Conservation (phyloP, 2,329 filamentous ascomycete species). For the Fusarium newnesense region DNA sequence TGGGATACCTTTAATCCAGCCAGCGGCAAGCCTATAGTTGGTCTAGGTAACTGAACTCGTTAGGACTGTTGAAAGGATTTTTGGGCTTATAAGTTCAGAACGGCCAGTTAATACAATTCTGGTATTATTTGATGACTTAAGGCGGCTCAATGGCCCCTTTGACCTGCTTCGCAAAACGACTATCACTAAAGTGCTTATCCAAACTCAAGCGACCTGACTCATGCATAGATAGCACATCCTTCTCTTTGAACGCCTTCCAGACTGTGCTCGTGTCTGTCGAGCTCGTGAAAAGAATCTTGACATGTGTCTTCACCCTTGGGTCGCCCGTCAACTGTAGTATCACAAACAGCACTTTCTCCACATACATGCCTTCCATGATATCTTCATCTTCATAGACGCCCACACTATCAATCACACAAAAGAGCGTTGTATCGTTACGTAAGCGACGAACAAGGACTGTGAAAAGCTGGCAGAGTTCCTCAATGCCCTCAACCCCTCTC, state of each 20-base stretch:
- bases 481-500: accelerated
- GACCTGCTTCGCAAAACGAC: not conserved
- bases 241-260: not conserved
- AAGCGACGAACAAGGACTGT: accelerated
- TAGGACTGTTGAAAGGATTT: accelerated
- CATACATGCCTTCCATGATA: accelerated
- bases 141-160: not conserved
- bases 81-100: accelerated
- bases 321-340: not conserved
- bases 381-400: not conserved
- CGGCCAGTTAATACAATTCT: accelerated
- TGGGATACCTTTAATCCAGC: not conserved
- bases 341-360: not conserved
- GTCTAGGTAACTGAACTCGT: not conserved
- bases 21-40: accelerated
- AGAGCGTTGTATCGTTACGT: not conserved
- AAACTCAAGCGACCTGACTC: not conserved
- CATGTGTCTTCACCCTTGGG: not conserved
- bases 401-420: not conserved
- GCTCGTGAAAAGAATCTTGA: not conserved
- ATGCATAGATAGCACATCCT: not conserved
- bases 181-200: not conserved
- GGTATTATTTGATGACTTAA: too few relatives aligned
- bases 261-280: not conserved
- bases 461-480: accelerated